phyloP scores from a whole-genome alignment of 2,329 filamentous ascomycete species.

The Zymoseptoria tritici region DNA sequence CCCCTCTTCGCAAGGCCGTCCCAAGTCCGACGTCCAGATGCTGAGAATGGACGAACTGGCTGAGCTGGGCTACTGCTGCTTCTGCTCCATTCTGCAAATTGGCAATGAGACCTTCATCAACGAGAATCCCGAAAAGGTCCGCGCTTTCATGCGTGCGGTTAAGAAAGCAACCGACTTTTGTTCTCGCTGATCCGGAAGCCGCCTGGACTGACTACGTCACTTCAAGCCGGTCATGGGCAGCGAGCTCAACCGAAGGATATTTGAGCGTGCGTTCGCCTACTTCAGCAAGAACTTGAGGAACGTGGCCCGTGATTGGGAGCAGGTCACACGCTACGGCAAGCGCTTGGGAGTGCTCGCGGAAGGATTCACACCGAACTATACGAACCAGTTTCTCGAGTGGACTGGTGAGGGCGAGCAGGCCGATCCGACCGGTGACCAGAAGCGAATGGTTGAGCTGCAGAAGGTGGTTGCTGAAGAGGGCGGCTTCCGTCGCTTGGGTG shows the following conservation, averaged over 20 bases:
- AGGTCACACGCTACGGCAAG: constrained; percentile 72
- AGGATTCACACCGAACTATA: constrained; percentile 64
- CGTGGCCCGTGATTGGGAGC: constrained; percentile 65
- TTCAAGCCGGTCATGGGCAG: constrained; percentile 66
- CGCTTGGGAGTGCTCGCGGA: constrained; percentile 59
- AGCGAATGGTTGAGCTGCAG: constrained; percentile 64
- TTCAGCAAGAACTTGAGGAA: constrained; percentile 70
- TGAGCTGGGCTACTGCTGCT: constrained; percentile 74
- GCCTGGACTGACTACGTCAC: constrained; percentile 63
- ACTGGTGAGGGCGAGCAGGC: constrained; percentile 54
- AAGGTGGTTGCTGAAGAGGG: constrained; percentile 57
- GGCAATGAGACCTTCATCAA: constrained; percentile 64
- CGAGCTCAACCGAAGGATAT: constrained; percentile 67
- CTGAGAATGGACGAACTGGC: constrained; percentile 73
- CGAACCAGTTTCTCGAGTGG: constrained; percentile 62
- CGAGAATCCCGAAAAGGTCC: constrained; percentile 59
- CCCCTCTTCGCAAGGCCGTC: constrained; percentile 56
- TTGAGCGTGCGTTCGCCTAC: constrained; percentile 70
- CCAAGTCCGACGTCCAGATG: constrained; percentile 66
- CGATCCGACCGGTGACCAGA: constrained; percentile 66
- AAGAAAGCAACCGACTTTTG: constrained; percentile 68
- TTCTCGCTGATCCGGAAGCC: constrained; percentile 54
- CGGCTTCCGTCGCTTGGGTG: constrained; percentile 52
- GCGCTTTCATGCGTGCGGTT: constrained; percentile 62
- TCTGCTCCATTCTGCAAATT: constrained; percentile 75